Percentiles rank a stretch among this genome's conserved stretches.
phyloP scores from a whole-genome alignment of 139 green algal species.

The Coelastrella sp. region DNA sequence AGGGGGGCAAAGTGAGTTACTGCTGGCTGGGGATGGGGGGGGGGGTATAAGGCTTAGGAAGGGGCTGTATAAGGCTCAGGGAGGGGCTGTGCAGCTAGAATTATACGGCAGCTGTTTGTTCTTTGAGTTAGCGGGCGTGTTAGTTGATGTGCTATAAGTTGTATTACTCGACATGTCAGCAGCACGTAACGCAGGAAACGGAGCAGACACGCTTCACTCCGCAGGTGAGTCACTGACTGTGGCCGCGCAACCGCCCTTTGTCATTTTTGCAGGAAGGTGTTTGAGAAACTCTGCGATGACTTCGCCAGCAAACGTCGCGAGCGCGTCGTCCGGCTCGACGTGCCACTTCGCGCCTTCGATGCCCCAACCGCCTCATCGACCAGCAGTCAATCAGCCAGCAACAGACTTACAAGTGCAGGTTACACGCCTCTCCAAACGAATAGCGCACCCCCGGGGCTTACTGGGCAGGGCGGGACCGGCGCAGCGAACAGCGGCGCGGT shows the following conservation, averaged over 20 bases:
- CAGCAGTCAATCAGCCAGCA: slow-evolving; percentile 14
- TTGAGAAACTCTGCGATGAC: slow-evolving; percentile 79
- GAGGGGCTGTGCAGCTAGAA: no score
- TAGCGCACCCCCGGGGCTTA: not conserved
- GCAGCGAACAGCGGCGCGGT: not conserved
- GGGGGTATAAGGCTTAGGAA: no score
- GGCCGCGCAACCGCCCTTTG: no score
- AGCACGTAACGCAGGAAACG: no score
- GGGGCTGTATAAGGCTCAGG: no score
- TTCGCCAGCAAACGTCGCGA: slow-evolving; percentile 71
- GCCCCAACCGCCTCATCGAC: slow-evolving; percentile 11
- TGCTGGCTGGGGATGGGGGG: not conserved
- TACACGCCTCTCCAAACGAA: not conserved
- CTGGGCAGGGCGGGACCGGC: not conserved
- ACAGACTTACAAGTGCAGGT: not conserved
- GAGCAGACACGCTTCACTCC: no score
- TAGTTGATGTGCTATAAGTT: no score
- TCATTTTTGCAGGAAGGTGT: slow-evolving; percentile 63
- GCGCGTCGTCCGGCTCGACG: slow-evolving; percentile 70
- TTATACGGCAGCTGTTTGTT: no score
- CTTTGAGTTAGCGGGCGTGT: not conserved
- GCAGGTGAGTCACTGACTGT: no score
- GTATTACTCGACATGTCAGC: no score
- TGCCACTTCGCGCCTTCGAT: slow-evolving; percentile 42
- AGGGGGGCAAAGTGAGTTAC: slow-evolving; percentile 45